Percentiles rank a stretch among this genome's conserved stretches.
Evolutionary conservation across 768 basidiomycete genomes (phyloP).

Genomic region (Termitomyces sp.): DNA sequence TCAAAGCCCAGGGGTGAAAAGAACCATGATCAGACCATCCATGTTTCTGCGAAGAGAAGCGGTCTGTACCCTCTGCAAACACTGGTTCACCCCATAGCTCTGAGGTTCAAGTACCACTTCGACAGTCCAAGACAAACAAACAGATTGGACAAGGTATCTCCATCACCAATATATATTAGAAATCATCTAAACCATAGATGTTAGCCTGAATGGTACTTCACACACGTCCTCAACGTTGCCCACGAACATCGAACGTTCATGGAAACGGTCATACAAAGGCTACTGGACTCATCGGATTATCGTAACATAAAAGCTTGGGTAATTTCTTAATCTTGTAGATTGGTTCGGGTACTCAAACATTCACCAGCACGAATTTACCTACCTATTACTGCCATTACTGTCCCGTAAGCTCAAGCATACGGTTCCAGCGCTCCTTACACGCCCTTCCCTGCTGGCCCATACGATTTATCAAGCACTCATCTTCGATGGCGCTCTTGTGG

Average conservation of each 20-base stretch:
- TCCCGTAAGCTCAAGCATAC: conserved; percentile 71
- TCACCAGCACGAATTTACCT: conserved; percentile 74
- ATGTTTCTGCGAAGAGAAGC: conserved; percentile 32
- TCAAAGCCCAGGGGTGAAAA: conserved; percentile 42
- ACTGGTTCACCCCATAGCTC: conserved; percentile 73
- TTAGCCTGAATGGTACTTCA: conserved; percentile 97
- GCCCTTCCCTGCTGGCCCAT: conserved; percentile 87
- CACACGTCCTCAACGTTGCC: conserved; percentile 80
- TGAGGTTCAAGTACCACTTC: conserved; percentile 95
- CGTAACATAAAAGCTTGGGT: conserved; percentile 73
- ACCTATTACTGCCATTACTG: conserved; percentile 72
- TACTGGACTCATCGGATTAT: conserved; percentile 63
- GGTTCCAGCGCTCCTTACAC: conserved; percentile 65
- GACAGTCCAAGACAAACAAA: conserved; percentile 86
- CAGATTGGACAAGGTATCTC: conserved; percentile 78
- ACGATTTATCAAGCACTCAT: conserved; percentile 89
- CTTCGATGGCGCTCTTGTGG: conserved; percentile 76
- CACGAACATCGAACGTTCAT: conserved; percentile 85
- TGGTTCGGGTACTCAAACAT: conserved; percentile 1
- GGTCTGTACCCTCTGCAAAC: conserved; percentile 82
- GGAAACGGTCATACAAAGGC: conserved; percentile 63
- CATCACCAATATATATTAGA: neutral
- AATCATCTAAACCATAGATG: neutral
- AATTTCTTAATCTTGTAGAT: conserved; percentile 15
- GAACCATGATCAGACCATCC: conserved; percentile 20